Conservation (phyloP, 495 filamentous ascomycete species). For the Pyrenula aspistea region DNA sequence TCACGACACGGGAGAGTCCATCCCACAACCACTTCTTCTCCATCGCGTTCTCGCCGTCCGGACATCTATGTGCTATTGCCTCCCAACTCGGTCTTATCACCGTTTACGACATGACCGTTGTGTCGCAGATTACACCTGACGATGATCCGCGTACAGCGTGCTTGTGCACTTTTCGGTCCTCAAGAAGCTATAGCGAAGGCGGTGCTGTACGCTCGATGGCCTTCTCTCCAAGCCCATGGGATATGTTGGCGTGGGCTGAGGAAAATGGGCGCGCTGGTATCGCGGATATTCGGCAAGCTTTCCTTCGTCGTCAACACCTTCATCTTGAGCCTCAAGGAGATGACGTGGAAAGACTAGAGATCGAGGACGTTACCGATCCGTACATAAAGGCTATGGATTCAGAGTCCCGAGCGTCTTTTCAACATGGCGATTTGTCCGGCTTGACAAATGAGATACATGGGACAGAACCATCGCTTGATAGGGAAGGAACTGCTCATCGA, state of each 20-base stretch:
- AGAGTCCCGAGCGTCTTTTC: constrained; percentile 6
- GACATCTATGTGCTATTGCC: constrained; percentile 54
- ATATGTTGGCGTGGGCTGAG: constrained; percentile 89
- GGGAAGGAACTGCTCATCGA: constrained; percentile 18
- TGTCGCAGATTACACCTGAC: constrained; percentile 24
- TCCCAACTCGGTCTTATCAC: constrained; percentile 63
- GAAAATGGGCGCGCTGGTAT: constrained; percentile 74
- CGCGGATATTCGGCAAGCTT: constrained; percentile 69
- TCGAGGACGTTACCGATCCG: constrained; percentile 26
- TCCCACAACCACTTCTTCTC: constrained; percentile 49
- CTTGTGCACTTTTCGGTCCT: constrained; percentile 40
- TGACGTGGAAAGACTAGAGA: constrained; percentile 37
- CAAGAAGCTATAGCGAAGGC: constrained; percentile 41
- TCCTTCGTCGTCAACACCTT: constrained; percentile 64
- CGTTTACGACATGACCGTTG: constrained; percentile 45
- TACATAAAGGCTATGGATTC: constrained; percentile 13
- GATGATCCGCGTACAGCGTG: constrained; percentile 24
- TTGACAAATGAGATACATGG: constrained; percentile 15
- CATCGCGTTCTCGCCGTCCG: constrained; percentile 59
- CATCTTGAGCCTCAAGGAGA: constrained; percentile 45
- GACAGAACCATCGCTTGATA: constrained; percentile 7
- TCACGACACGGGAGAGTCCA: constrained; percentile 3
- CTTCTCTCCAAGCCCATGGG: constrained; percentile 81
- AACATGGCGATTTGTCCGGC: constrained; percentile 27
- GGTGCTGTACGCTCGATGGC: constrained; percentile 85